phyloP scores from a whole-genome alignment of 441 rosid species.

The Populus hybrid region DNA sequence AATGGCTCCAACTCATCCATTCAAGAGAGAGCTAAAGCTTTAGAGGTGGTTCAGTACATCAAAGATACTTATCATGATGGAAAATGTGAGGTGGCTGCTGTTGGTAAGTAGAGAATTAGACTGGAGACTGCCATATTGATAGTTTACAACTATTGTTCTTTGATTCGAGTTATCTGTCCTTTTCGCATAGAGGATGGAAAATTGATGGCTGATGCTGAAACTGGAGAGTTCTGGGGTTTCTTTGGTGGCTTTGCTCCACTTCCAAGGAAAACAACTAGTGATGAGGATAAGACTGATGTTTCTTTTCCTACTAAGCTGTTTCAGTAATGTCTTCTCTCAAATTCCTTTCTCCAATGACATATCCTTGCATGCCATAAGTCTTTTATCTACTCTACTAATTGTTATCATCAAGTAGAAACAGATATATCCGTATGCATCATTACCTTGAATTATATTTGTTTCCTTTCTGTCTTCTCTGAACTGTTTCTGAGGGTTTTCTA shows the following conservation, averaged over 20 bases:
- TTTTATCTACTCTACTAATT: background rate
- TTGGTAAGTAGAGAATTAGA: constrained; percentile 55
- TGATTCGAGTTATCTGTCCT: background rate
- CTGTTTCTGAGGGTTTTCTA: background rate
- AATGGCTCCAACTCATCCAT: too few species aligned
- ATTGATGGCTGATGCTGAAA: constrained; percentile 98
- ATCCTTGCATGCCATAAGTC: background rate
- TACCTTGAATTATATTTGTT: background rate
- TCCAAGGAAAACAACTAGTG: constrained; percentile 62
- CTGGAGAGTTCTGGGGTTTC: constrained; percentile 96
- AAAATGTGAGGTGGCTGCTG: constrained; percentile 80
- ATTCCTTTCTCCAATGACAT: background rate
- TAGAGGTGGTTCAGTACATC: constrained; percentile 85
- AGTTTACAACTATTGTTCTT: background rate
- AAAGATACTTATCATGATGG: constrained; percentile 93
- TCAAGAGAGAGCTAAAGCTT: too few species aligned
- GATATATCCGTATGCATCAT: background rate
- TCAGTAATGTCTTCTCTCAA: constrained; percentile 40
- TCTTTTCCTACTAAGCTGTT: constrained; percentile 53
- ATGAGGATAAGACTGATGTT: constrained; percentile 44
- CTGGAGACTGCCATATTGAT: background rate
- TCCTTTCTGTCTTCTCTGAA: too few species aligned
- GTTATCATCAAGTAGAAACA: background rate
- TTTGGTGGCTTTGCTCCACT: constrained; percentile 99
- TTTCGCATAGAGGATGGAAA: constrained; percentile 83